Base-by-base conservation (phyloP, 2,329 filamentous ascomycete genomes). In the Ceratocystis albifundus region DNA sequence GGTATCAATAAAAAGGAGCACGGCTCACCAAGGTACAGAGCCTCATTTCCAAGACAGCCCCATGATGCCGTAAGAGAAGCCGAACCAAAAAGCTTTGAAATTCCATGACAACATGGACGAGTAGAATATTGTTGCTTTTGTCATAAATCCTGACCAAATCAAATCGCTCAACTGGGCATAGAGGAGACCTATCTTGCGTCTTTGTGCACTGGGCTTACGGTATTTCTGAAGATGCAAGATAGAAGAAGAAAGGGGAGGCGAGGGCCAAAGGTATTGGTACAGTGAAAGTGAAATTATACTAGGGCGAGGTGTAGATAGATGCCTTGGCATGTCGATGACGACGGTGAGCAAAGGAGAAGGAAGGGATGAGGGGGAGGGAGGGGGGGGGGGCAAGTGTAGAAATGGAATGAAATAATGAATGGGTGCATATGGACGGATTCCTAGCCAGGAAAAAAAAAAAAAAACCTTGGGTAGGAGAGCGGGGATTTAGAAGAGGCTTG, bases 11-110 rank as follows among this genome's bases (percentile, higher is more conserved):
- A 36, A 59, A n/a, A 59, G 7, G 36, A 59, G 53, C 53, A 32
- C 28, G 53, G 53, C 53, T 59, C 53, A 59, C 28, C 4, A 20
- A n/a, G 53, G 32, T 59, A 36, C 53, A 59, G 53, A 59, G 53
- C 53, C 53, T 59, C 53, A 59, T 30, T 17, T 32, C 7, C 17
- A 36, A 25, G 17, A 59, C 28, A 41, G 36, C 36, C 36, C 36
- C 32, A 59, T 17, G 36, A 41, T 41, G 48, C 48, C 53, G 20
- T 25, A 15, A 25, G 50, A 55, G 22, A 55, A 55, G 50, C 8
- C 50, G 22, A 41, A 20, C 50, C 20, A 20, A 48, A 17, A 48
- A 48, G 45, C 15, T 20, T 50, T 17, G 46, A 25, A 20, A 20
- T 50, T 50, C 10, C 17, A 50, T 22, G 46, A 10, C 20, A 20